Evolutionary conservation across 129 eudicot species (phyloP).

Genomic region (Helianthus annuus): DNA sequence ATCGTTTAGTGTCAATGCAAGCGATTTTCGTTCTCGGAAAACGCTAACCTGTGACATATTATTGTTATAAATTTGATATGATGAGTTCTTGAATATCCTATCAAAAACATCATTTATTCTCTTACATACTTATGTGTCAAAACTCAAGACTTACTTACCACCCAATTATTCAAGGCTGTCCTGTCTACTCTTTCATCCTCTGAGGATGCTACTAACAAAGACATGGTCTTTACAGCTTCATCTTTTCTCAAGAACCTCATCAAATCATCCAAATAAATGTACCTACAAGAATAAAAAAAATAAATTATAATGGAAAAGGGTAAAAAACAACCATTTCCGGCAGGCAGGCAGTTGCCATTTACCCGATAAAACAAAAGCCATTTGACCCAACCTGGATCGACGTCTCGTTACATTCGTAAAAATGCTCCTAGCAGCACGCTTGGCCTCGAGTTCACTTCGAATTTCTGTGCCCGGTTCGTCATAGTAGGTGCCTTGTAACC

Average conservation of each 20-base stretch:
- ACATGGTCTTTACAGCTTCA: constrained; percentile 41
- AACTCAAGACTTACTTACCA: constrained; percentile 30
- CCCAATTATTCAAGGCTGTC: constrained; percentile 47
- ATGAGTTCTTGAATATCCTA: too few species aligned
- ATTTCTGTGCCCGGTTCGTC: constrained; percentile 38
- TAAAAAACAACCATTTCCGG: too few species aligned
- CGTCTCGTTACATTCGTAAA: constrained; percentile 39
- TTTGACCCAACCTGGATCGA: constrained; percentile 21
- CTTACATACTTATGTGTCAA: too few species aligned
- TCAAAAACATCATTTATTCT: too few species aligned
- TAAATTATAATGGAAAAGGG: too few species aligned
- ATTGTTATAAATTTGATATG: too few species aligned
- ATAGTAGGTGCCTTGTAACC: constrained; percentile 17
- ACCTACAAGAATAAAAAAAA: constrained; percentile 21
- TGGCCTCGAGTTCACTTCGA: constrained; percentile 37
- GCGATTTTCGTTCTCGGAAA: constrained; percentile 49
- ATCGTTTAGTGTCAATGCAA: constrained; percentile 45
- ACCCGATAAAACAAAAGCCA: too few species aligned
- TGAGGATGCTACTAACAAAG: constrained; percentile 35
- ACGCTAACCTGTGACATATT: constrained; percentile 32
- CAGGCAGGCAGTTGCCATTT: too few species aligned
- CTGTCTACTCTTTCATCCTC: constrained; percentile 45
- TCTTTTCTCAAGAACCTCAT: constrained; percentile 48
- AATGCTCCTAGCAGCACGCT: constrained; percentile 46
- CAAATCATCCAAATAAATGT: constrained; percentile 43